A percentile compares a stretch with the other conserved stretches of the same genome.
These are phyloP conservation scores for Syncephalis plumigaleata DNA, from an alignment of 371 early-diverging fungal genomes.

Conservation along the genomic window DNA sequence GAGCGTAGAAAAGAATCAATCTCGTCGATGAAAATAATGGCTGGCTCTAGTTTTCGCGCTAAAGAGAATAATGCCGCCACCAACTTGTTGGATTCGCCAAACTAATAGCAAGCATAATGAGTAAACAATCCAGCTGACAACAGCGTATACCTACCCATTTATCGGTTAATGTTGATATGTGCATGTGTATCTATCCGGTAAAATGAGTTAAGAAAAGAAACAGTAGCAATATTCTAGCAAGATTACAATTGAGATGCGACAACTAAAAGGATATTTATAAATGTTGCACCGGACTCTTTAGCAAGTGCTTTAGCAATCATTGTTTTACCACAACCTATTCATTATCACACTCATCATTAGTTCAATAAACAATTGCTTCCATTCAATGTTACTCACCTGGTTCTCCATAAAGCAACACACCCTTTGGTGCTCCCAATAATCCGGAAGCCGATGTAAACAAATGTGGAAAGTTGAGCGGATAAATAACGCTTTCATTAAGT, in stretches of 20 bases:
- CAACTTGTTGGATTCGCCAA: constrained; percentile 91
- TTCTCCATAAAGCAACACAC: constrained; percentile 87
- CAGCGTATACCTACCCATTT: constrained; percentile 44
- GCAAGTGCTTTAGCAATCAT: constrained; percentile 96
- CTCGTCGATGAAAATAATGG: constrained; percentile 96
- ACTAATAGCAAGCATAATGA: constrained; percentile 16
- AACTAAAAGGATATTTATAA: constrained; percentile 63
- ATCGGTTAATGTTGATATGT: constrained; percentile 88
- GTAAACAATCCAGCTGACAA: background rate
- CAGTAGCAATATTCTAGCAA: background rate
- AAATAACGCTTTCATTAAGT: constrained; percentile 86
- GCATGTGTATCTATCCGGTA: constrained; percentile 15
- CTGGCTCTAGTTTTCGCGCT: constrained; percentile 84
- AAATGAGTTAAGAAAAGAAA: background rate
- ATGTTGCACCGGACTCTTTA: constrained; percentile 85
- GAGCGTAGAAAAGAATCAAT: constrained; percentile 93
- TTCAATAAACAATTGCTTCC: background rate
- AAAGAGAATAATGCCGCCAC: constrained; percentile 83
- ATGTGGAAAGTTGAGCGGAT: constrained; percentile 80
- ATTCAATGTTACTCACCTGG: constrained; percentile 30
- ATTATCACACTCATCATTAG: background rate
- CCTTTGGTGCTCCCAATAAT: constrained; percentile 85
- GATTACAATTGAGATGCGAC: background rate
- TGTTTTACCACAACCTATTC: constrained; percentile 84
- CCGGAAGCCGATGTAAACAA: constrained; percentile 72